phyloP scores from a whole-genome alignment of 2,329 filamentous ascomycete genomes.

The Talaromyces sp. region DNA sequence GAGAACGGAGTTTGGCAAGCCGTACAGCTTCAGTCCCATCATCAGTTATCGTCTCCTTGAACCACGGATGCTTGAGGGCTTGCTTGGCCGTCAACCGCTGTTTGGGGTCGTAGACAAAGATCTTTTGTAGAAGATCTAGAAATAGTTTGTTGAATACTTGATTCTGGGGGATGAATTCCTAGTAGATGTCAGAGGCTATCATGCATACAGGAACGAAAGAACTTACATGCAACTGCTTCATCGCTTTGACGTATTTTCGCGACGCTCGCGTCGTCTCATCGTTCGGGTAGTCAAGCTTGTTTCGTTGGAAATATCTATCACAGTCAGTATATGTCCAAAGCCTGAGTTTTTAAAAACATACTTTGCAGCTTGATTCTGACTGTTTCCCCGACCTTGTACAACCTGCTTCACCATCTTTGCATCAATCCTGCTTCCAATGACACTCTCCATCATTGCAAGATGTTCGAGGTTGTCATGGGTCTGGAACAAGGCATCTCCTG shows the following conservation, averaged over 20 bases:
- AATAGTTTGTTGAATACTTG: conserved; percentile 61
- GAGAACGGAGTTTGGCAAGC: conserved; percentile 36
- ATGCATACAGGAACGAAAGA: background rate
- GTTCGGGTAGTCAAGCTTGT: conserved; percentile 62
- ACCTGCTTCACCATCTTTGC: conserved; percentile 54
- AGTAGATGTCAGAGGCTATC: background rate
- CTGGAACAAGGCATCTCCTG: conserved; percentile 65
- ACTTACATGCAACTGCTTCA: conserved; percentile 60
- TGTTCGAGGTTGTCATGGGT: conserved; percentile 67
- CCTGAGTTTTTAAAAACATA: conserved; percentile 36
- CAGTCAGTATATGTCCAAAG: conserved; percentile 31
- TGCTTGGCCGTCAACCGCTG: conserved; percentile 63
- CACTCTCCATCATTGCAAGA: conserved; percentile 66
- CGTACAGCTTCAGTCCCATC: conserved; percentile 64
- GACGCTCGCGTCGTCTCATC: conserved; percentile 61
- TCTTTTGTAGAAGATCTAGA: conserved; percentile 59
- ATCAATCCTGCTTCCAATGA: conserved; percentile 57
- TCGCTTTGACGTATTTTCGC: conserved; percentile 65
- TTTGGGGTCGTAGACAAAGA: conserved; percentile 66
- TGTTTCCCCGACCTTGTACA: conserved; percentile 46
- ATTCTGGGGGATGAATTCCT: conserved; percentile 62
- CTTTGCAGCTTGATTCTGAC: conserved; percentile 55
- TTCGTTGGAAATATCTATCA: conserved; percentile 53
- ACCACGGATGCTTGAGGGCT: conserved; percentile 65
- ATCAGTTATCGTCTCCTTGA: conserved; percentile 61